These are phyloP conservation scores for Ophiostoma australiae DNA, from an alignment of 2,329 filamentous ascomycete species.

Conservation along the genomic window DNA sequence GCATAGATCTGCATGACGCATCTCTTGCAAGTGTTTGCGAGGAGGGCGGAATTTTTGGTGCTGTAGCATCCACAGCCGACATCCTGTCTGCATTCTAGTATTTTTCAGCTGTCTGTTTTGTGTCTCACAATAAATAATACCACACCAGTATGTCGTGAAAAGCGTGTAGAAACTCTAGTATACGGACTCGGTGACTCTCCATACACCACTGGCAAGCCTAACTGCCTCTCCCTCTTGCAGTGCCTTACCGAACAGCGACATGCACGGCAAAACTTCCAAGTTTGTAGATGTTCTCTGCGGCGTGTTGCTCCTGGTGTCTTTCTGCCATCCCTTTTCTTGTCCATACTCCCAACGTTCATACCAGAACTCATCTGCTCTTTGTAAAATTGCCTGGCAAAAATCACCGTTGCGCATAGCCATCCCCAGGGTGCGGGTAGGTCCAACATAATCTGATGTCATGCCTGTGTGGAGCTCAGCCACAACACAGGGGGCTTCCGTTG, in stretches of 20 bases:
- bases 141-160: neutral
- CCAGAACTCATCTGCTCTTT: neutral
- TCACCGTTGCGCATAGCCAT: constrained; percentile 3
- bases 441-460: neutral
- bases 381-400: constrained; percentile 1
- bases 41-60: constrained; percentile 26
- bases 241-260: neutral
- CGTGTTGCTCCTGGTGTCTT: neutral
- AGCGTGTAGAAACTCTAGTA: neutral
- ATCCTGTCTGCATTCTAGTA: neutral
- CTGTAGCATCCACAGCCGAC: constrained; percentile 18
- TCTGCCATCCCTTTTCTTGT: neutral
- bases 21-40: constrained; percentile 21
- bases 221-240: neutral
- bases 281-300: neutral
- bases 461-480: neutral
- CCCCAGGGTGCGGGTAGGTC: neutral
- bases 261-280: neutral
- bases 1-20: constrained; percentile 21
- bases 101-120: neutral
- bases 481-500: neutral
- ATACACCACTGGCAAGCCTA: neutral
- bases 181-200: neutral
- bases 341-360: neutral
- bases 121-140: neutral